These are phyloP conservation scores for Xylariaceae sp. DNA, from an alignment of 2,329 filamentous ascomycete genomes.

Conservation along the genomic window DNA sequence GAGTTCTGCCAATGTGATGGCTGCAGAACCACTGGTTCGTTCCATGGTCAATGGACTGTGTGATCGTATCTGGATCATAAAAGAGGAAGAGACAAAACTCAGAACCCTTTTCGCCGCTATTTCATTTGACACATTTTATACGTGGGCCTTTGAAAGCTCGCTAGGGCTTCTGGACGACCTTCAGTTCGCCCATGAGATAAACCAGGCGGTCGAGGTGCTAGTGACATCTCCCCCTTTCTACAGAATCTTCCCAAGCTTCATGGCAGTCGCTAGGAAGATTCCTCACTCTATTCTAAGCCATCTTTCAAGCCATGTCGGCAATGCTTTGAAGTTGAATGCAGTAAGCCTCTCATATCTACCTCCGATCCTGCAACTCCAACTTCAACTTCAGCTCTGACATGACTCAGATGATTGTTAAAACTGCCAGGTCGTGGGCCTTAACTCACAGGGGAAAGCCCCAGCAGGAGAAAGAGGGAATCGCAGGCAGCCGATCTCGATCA, in stretches of 20 bases:
- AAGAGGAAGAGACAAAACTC: background rate
- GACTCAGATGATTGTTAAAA: background rate
- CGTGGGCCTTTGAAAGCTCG: slow-evolving; percentile 3
- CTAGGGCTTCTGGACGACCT: slow-evolving; percentile 3
- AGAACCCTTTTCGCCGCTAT: slow-evolving; percentile 3
- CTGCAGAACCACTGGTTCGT: background rate
- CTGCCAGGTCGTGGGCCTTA: background rate
- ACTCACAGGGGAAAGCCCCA: background rate
- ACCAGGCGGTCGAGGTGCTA: background rate
- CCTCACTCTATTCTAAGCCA: background rate
- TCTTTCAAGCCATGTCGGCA: background rate
- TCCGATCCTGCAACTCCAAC: background rate
- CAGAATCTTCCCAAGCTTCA: slow-evolving; percentile 1
- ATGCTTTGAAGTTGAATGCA: background rate
- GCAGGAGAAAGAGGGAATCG: background rate
- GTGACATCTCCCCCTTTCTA: background rate
- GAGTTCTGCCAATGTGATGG: background rate
- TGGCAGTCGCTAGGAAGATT: slow-evolving; percentile 2
- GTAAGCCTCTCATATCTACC: background rate
- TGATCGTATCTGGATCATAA: background rate
- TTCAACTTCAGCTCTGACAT: background rate
- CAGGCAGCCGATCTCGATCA: too few species aligned
- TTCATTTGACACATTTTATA: slow-evolving; percentile 2
- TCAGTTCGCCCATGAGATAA: background rate
- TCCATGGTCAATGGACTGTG: background rate